Evolutionary conservation across 1,284 basidiomycete genomes (phyloP), one percentile per base, ranked within the genome.

Genomic region (Nidula niveotomentosa): DNA sequence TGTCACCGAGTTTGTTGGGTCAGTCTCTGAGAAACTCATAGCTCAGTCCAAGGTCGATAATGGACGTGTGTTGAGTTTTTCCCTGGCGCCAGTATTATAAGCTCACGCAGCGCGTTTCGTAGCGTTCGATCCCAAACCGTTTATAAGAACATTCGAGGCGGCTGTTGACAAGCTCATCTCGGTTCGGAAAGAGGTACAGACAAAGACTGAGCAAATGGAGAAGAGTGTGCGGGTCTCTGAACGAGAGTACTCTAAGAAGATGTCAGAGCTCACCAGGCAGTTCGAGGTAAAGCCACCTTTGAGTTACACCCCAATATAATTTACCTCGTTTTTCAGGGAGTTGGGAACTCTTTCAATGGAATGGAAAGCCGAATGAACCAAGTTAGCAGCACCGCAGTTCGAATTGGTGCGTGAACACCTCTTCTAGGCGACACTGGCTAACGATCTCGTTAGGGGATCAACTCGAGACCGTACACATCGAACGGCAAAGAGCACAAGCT

Each of bases 91-190:
- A 23, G 23, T 56, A 58, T 41, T 39, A 18, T 34, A 43, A 49
- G 53, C 37, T 33, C 10, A 53, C 23, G 3, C 23, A 23, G 23
- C 35, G 51, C 52, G 30, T 58, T 36, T 36, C 36, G 43, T 61
- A 96, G 94, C 96, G 1, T 98, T 98, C 70, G 89, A 98, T 67
- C 94, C 96, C 0, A 85, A 89, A 62, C 94, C 97, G 0, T 98
- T 98, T 73, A 92, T 98, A 58, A 78, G 84, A 52, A 94, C 91
- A 0, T 96, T 99, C 63, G 96, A 98, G 65, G 85, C 87, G 10
- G 91, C 94, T 0, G 85, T 98, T 5, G 94, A 97, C 70, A 84
- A 83, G 54, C 83, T 99, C 35, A 90, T 97, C 50, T 78, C 85
- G 1, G 82, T 98, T 4, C 83, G 96, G 35, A 89, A 90, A 61